Conservation (phyloP, 768 basidiomycete species). For the Tylopilus felleus region DNA sequence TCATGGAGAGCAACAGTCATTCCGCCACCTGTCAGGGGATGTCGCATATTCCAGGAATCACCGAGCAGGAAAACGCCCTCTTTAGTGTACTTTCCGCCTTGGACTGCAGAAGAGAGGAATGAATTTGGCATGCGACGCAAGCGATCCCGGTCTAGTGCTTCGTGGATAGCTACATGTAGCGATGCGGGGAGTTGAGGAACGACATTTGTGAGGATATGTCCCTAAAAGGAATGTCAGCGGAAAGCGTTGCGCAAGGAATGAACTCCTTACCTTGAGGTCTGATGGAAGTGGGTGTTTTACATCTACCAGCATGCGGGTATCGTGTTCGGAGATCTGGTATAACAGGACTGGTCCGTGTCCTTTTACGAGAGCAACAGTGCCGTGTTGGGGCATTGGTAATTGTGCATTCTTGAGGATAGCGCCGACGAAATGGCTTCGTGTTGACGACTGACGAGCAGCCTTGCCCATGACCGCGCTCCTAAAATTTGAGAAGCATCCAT, state of each 20-base stretch:
- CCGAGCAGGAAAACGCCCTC: slow-evolving; percentile 83
- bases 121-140: slow-evolving; percentile 94
- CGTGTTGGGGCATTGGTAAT: slow-evolving; percentile 72
- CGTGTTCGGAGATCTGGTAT: slow-evolving; percentile 86
- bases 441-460: slow-evolving; percentile 45
- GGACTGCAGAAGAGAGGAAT: slow-evolving; percentile 79
- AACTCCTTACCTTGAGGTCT: slow-evolving; percentile 61
- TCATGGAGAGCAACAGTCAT: slow-evolving; percentile 97
- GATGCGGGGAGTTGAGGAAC: slow-evolving; percentile 77
- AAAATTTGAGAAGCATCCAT: slow-evolving; percentile 96
- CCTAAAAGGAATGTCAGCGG: slow-evolving; percentile 33
- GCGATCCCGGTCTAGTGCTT: slow-evolving; percentile 74
- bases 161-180: slow-evolving; percentile 61
- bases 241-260: not conserved
- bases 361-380: slow-evolving; percentile 80
- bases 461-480: slow-evolving; percentile 61
- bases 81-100: slow-evolving; percentile 47
- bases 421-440: slow-evolving; percentile 82
- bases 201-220: slow-evolving; percentile 67
- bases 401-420: slow-evolving; percentile 73
- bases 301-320: slow-evolving; percentile 93
- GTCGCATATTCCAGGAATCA: slow-evolving; percentile 99
- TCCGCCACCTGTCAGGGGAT: slow-evolving; percentile 95
- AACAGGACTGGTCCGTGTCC: slow-evolving; percentile 85
- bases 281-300: slow-evolving; percentile 79